A percentile compares a stretch with the other conserved stretches of the same genome.
Evolutionary conservation across 2,329 filamentous ascomycete species (phyloP).

Genomic region (Neofusicoccum laricinum): DNA sequence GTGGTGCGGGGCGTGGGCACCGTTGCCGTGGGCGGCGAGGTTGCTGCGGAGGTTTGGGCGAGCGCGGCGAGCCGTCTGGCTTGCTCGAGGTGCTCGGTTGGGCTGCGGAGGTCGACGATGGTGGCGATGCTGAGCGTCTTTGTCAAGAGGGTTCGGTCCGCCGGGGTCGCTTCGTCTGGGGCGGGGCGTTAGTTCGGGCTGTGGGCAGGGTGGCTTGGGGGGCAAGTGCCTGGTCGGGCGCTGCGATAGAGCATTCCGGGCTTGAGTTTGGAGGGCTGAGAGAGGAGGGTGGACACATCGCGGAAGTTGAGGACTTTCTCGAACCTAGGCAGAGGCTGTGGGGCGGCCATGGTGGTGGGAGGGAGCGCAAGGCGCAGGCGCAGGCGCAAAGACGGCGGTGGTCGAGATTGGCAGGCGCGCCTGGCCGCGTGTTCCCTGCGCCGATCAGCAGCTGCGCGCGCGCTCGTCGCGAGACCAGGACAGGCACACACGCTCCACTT

Average conservation of each 20-base stretch:
- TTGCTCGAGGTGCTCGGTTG: conserved; percentile 71
- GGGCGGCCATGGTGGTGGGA: not conserved
- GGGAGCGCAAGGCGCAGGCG: no score
- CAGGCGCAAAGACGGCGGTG: not conserved
- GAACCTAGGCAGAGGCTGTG: conserved; percentile 14
- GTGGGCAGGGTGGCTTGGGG: not conserved
- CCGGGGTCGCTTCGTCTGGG: conserved; percentile 66
- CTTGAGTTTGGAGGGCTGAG: conserved; percentile 20
- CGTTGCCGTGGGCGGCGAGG: conserved; percentile 35
- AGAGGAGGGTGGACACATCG: conserved; percentile 22
- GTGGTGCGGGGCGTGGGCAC: not conserved
- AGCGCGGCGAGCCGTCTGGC: conserved; percentile 56
- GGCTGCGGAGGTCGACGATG: conserved; percentile 76
- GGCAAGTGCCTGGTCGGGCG: conserved; percentile 31
- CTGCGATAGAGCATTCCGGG: conserved; percentile 32
- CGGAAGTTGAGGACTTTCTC: conserved; percentile 36
- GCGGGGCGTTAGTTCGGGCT: conserved; percentile 6
- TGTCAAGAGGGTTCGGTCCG: conserved; percentile 60
- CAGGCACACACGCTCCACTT: not conserved
- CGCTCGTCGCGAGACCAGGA: not conserved
- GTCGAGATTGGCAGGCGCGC: not conserved
- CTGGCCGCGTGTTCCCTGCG: not conserved
- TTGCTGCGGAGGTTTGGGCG: conserved; percentile 24
- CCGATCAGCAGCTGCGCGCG: not conserved
- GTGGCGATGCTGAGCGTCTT: conserved; percentile 64